Evolutionary conservation across 2,329 filamentous ascomycete genomes (phyloP), one percentile per base, ranked within the genome.

Genomic region (Clonostachys rosea): DNA sequence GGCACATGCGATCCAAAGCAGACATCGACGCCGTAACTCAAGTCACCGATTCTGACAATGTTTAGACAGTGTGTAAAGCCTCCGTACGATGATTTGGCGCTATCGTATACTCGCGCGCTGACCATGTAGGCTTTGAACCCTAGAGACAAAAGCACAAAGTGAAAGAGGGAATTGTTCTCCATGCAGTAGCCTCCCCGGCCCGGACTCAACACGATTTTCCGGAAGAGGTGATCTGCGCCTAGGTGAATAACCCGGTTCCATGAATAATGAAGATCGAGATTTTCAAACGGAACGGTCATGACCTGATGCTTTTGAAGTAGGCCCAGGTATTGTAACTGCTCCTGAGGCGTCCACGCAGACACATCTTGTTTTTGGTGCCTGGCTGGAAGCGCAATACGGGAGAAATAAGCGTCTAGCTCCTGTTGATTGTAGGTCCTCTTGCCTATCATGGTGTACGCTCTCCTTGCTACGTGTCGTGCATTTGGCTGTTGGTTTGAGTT

Each of bases 111-210:
- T 6, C 58, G 52, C 11, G 59, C 51, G 12, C 56, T 56, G 2
- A 56, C 55, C 48, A 61, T 51, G 49, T 50, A 56, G 17, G 54
- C 55, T 4, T 55, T 44, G 49, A 68, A 75, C 0, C 69, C 68
- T 9, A 75, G 53, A 6, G 59, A 66, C 3, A 64, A 54, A 1
- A 75, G 60, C 10, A 73, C 57, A 34, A 68, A 62, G 48, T 70
- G 62, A 51, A 75, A 71, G 6, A 75, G 61, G 20, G 73, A 64
- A 50, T 63, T 67, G 24, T 59, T 58, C 51, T 74, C 71, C 58
- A 75, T 69, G 54, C 71, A 75, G 51, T 75, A 75, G 0, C 71
- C 71, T 11, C 73, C 72, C 5, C 69, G 59, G 11, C 61, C 60
- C 7, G 56, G 56, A 16, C 52, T 58, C 24, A 18, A 17, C 40